A percentile compares a stretch with the other conserved stretches of the same genome.
Conservation (phyloP, 2,329 filamentous ascomycete genomes). For the Xylaria polymorpha region DNA sequence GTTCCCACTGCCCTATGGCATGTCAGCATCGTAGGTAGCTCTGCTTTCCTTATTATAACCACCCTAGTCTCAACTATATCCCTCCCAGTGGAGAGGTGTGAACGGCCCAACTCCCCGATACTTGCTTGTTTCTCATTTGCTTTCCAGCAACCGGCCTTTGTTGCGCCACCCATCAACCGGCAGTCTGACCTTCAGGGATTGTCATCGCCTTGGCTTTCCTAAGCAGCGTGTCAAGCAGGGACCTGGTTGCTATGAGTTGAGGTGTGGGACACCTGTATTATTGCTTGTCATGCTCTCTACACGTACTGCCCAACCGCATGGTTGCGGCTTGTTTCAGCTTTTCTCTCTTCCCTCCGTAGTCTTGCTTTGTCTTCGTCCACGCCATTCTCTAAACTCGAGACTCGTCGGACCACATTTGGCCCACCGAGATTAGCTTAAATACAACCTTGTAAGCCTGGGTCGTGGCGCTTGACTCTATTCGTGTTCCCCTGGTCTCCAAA, state of each 20-base stretch:
- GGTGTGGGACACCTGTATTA: slow-evolving; percentile 49
- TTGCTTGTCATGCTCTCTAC: slow-evolving; percentile 54
- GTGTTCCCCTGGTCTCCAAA: slow-evolving; percentile 50
- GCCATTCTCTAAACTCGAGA: slow-evolving; percentile 53
- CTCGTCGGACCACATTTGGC: slow-evolving; percentile 46
- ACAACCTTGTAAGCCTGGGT: slow-evolving; percentile 43
- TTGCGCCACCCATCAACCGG: slow-evolving; percentile 45
- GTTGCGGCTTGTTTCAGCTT: slow-evolving; percentile 59
- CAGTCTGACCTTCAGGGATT: slow-evolving; percentile 46
- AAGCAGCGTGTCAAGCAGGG: slow-evolving; percentile 48
- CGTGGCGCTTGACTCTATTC: slow-evolving; percentile 51
- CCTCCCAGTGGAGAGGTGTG: slow-evolving; percentile 50
- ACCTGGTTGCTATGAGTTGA: slow-evolving; percentile 46
- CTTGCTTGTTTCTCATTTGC: slow-evolving; percentile 46
- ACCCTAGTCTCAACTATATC: slow-evolving; percentile 51
- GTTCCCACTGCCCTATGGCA: slow-evolving; percentile 51
- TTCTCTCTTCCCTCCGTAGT: slow-evolving; percentile 53
- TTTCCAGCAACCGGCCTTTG: slow-evolving; percentile 45
- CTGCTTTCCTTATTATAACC: slow-evolving; percentile 50
- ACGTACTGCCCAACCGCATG: slow-evolving; percentile 55
- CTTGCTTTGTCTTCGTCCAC: slow-evolving; percentile 56
- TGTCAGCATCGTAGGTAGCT: slow-evolving; percentile 50
- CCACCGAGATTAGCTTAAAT: slow-evolving; percentile 41
- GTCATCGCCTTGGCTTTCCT: slow-evolving; percentile 46
- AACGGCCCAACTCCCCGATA: slow-evolving; percentile 47